Evolutionary conservation across 2,329 filamentous ascomycete species (phyloP).

Genomic region (Tolypocladium cylindrosporum): DNA sequence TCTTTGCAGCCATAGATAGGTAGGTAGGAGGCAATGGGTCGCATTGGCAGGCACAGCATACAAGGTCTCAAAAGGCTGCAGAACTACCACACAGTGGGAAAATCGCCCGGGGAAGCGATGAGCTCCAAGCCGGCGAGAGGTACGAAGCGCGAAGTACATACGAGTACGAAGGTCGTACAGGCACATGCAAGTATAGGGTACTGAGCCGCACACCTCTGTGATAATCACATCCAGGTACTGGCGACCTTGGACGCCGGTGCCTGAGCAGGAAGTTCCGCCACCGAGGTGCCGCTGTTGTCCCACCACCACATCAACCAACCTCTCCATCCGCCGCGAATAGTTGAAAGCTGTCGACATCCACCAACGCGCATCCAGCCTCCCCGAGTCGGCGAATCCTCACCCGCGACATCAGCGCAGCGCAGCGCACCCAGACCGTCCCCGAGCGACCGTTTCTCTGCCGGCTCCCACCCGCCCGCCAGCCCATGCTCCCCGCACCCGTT

Average conservation of each 20-base stretch:
- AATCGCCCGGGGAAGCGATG: too few relatives aligned
- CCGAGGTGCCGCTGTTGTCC: neutral
- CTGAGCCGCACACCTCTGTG: neutral
- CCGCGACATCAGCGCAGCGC: neutral
- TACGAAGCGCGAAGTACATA: too few relatives aligned
- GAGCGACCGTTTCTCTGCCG: neutral
- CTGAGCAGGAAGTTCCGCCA: neutral
- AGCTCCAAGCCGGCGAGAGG: too few relatives aligned
- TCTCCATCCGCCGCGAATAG: neutral
- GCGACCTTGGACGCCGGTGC: neutral
- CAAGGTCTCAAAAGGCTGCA: too few relatives aligned
- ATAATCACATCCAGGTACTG: neutral
- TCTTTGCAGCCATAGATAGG: too few relatives aligned
- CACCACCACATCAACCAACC: neutral
- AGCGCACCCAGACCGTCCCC: neutral
- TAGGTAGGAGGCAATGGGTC: too few relatives aligned
- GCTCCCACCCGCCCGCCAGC: neutral
- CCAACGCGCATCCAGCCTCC: neutral
- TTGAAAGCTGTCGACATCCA: neutral
- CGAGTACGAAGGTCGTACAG: too few relatives aligned
- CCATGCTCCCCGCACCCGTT: slow-evolving; percentile 10
- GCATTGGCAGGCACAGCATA: too few relatives aligned
- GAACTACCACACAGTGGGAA: too few relatives aligned
- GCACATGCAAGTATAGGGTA: neutral
- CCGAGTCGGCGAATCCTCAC: neutral